Evolutionary conservation across 139 green algal species (phyloP), one percentile per base, ranked within the genome.

Genomic region (Haematococcus lacustris): DNA sequence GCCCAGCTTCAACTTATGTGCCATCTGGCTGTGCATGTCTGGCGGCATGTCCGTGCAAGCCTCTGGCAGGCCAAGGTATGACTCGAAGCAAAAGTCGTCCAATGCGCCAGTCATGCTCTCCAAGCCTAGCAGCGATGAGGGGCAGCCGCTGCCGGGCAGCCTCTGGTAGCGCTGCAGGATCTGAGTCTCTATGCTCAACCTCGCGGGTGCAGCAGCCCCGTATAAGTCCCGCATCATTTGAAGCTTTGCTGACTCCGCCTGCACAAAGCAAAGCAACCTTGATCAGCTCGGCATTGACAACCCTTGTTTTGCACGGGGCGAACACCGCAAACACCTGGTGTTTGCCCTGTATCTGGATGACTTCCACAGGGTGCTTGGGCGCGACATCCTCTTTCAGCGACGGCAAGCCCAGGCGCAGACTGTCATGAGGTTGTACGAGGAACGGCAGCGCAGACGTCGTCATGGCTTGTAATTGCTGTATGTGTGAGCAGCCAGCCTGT

Each of bases 11-110:
- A 84, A 66, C 35, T 41, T 71, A 38, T 76, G 30, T 79, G 95
- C 90, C 90, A 95, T 94, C n/a, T 85, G 77, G 0, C 71, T 78
- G 82, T 96, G 90, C 74, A 91, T 51, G 71, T 90, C 87, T 5
- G 77, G 65, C 0, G 78, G 80, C 28, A 73, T 40, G 6, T 77
- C 50, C 61, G 86, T 79, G 0, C 53, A 76, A 23, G 82, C 67
- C 2, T 82, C 77, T 3, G 86, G 78, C 26, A 82, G 62, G 28
- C 73, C 80, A 3, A 95, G 73, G 74, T 93, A 96, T 0, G 79
- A 85, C 61, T 91, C 88, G 50, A 91, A 91, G 0, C 51, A 59
- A 70, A 94, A 94, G 32, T 92, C 83, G 65, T 96, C 91, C n/a
- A 96, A 30, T 23, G 80, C 76, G 26, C 91, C 91, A 17, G 82